Base-by-base conservation (phyloP, 2,329 filamentous ascomycete genomes). In the Plectosphaerella plurivora region DNA sequence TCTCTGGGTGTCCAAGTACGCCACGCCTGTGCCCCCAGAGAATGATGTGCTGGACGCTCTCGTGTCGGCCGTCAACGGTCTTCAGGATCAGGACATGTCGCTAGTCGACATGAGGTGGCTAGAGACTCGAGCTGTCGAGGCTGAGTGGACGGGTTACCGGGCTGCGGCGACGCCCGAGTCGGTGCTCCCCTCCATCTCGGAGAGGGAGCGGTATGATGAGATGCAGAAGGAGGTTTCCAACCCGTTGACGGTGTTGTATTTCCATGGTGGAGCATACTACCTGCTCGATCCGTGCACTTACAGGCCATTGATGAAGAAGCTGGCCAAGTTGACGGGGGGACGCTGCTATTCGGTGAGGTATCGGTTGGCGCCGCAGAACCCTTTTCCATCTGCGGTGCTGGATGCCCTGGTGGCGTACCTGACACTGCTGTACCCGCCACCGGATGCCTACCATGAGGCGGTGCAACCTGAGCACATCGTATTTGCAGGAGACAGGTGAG, bases 1-100 rank as follows among this genome's bases (percentile, higher is more conserved):
- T 45, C 83, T 94, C 58, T 97, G 92, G 92, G 77, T 96, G 22
- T 86, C 85, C 61, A 87, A 83, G 51, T 85, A 88, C 42, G 81
- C 78, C 1, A 72, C 90, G 15, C 80, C 83, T 0, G 71, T 72
- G 3, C 87, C 86, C 0, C 73, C 81, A 53, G 81, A 74, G 65
- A 77, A 63, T 61, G 79, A 75, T 42, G 64, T 85, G 14, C 71
- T 79, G n/a, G 76, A 86, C 44, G 74, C 77, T 2, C 63, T 91
- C 24, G 71, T 83, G 56, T 69, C 70, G 28, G 79, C 78, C 4
- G 81, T 91, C 45, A 73, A 82, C 22, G 73, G 73, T 1, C 65
- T 88, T 65, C 74, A 73, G 49, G 68, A 71, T 1, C 68, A 67
- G 2, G 61, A 61, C 3, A 55, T 55, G 5, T 57, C 60, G 8